Base-by-base conservation (phyloP, 352 stramenopile species). In the Elongisporangium undulatum region DNA sequence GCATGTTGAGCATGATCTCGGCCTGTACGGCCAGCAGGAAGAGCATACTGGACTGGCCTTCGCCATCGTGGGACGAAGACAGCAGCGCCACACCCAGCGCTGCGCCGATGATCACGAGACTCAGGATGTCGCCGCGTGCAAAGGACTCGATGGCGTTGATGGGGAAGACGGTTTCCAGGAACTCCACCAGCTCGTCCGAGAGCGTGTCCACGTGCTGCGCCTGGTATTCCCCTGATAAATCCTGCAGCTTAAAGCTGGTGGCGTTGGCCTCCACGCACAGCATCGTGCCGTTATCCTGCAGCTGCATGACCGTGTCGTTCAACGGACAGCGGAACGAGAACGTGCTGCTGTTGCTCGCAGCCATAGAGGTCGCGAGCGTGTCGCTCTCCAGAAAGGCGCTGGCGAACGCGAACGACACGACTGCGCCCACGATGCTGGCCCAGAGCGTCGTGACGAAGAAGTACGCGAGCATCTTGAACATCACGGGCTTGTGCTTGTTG, bases 211-310 rank as follows among this genome's bases (percentile, higher is more conserved):
- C n/a, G 38, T 63, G 21, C 12, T 22, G 21, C 16, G 21, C 21
- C 7, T 53, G 10, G n/a, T 20, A n/a, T 63, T 50, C 10, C 66
- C 39, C 29, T 53, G 74, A 64, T 64, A 87, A 41, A 51, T 87
- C 75, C 49, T 90, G 66, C 8, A 90, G 20, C 15, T 77, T 48
- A 54, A 90, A 85, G 15, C 45, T 59, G 17, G 80, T 85, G 8
- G 63, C 58, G 58, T 87, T 87, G 16, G 62, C 34, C 21, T 49
- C 50, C 7, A 41, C 52, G 67, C 63, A 80, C 41, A 52, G 24
- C 21, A 85, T 64, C 22, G 62, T 55, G 0, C 79, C 79, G 56
- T 82, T 64, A 24, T 45, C 59, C 55, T 72, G 58, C 12, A 90
- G 23, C 15, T 71, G 59, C 6, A 90, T 48, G 15, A 64, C 63